Base-by-base conservation (phyloP, 2,329 filamentous ascomycete species). In the Orbilia brochopaga region DNA sequence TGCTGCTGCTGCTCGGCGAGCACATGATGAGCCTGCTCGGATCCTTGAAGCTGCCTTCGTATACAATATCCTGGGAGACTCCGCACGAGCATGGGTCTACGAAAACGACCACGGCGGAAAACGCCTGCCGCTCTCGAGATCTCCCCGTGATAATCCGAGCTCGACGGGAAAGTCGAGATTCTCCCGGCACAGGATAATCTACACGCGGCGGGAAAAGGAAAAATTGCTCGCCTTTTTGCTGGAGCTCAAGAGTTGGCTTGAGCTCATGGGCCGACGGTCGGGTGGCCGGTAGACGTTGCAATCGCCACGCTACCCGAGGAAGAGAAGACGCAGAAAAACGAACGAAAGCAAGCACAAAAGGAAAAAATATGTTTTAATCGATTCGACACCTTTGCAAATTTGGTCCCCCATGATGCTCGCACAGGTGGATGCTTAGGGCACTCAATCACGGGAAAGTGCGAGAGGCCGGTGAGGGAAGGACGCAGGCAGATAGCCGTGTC, bases 121-220 rank as follows among this genome's bases (percentile, higher is more conserved):
- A 58, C 40, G 48, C 48, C 50, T 59, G 63, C 53, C 50, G 40
- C 46, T 60, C 48, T 63, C 48, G 59, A 70, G 66, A 48, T 60
- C 55, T 60, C 54, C 50, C 67, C 67, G 67, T 65, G 67, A 72
- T 72, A 72, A 65, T 72, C 67, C 67, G 67, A 72, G 61, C 60
- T 65, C 55, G 60, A 56, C 55, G 58, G 48, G 56, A 42, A 13
- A 17, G 23, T 21, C 42, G 30, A 53, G 27, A 56, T 32, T 46
- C 21, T 27, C 60, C 27, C 55, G 53, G 60, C 55, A 55, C 67
- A 55, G 27, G 17, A 35, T 30, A 65, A 58, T 52, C 60, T 60
- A 57, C 37, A 46, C 44, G 50, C 42, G 56, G 42, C 40, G 52
- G n/a, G 35, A 27, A 35, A 64, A 64, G n/a, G 44, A 59, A 64